Evolutionary conservation across 495 filamentous ascomycete species (phyloP).

Genomic region (Niebla homalea): DNA sequence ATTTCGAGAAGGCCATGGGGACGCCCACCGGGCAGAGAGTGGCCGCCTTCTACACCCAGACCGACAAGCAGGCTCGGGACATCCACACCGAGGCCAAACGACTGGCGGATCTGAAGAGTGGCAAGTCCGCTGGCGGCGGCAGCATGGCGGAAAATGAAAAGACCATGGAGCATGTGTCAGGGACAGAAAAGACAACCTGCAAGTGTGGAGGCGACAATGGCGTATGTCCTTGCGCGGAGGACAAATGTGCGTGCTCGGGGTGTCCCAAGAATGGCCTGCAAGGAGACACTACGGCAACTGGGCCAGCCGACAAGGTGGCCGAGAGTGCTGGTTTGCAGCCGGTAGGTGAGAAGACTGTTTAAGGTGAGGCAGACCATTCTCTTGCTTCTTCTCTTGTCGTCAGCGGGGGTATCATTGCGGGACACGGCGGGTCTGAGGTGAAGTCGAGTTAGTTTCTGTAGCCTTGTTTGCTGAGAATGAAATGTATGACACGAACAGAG

Average conservation of each 20-base stretch:
- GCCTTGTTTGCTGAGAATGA: no score
- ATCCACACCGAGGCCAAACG: conserved; percentile 82
- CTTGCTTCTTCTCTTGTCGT: not conserved
- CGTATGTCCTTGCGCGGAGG: conserved; percentile 15
- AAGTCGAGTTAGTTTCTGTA: no score
- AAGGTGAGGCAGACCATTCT: not conserved
- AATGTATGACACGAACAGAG: not conserved
- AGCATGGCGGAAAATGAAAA: conserved; percentile 24
- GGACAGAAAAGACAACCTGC: conserved; percentile 18
- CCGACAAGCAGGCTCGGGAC: conserved; percentile 76
- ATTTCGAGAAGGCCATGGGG: conserved; percentile 83
- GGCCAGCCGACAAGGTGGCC: conserved; percentile 16
- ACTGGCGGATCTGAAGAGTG: conserved; percentile 73
- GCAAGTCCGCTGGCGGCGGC: conserved; percentile 34
- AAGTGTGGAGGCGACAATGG: conserved; percentile 18
- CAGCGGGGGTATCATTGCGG: no score
- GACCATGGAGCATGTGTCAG: conserved; percentile 14
- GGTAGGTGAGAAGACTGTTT: conserved; percentile 16
- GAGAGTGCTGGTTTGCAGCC: conserved; percentile 11
- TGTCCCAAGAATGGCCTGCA: conserved; percentile 12
- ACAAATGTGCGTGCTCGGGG: conserved; percentile 18
- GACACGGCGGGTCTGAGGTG: no score
- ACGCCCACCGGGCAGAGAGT: conserved; percentile 79
- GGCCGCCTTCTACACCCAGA: conserved; percentile 68
- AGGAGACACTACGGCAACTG: conserved; percentile 17